These are phyloP conservation scores for Boletus rufocinnamomeus DNA, from an alignment of 768 basidiomycete genomes.

Conservation along the genomic window DNA sequence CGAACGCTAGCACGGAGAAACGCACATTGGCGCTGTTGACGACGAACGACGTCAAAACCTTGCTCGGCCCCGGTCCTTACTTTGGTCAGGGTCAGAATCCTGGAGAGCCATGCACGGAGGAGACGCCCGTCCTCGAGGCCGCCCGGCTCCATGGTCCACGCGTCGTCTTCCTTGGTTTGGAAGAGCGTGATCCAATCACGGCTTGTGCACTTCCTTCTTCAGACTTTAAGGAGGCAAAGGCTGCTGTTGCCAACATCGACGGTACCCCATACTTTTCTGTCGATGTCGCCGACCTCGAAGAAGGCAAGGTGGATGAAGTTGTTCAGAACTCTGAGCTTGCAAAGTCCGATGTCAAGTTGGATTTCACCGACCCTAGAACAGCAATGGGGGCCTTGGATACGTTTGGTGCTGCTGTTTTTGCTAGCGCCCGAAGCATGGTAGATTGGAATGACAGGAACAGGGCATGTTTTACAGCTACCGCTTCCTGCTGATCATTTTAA, in stretches of 20 bases:
- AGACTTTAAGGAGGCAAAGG: slow-evolving; percentile 59
- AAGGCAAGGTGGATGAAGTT: slow-evolving; percentile 45
- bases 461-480: slow-evolving; percentile 39
- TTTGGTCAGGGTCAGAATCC: slow-evolving; percentile 67
- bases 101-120: slow-evolving; percentile 31
- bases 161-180: slow-evolving; percentile 79
- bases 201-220: slow-evolving; percentile 61
- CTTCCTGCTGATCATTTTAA: neutral
- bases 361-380: slow-evolving; percentile 68
- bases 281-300: slow-evolving; percentile 60
- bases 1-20: slow-evolving; percentile 34
- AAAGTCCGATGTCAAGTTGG: slow-evolving; percentile 42
- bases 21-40: slow-evolving; percentile 53
- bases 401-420: slow-evolving; percentile 76
- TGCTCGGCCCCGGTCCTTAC: slow-evolving; percentile 68
- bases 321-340: slow-evolving; percentile 40
- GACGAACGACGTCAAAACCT: slow-evolving; percentile 59
- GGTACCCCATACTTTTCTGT: slow-evolving; percentile 88
- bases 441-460: slow-evolving; percentile 95
- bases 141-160: slow-evolving; percentile 59
- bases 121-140: slow-evolving; percentile 46
- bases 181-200: slow-evolving; percentile 52
- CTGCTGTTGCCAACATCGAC: slow-evolving; percentile 57
- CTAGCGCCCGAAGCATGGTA: slow-evolving; percentile 74
- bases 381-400: slow-evolving; percentile 56